Evolutionary conservation across 2,329 filamentous ascomycete genomes (phyloP).

Genomic region (Diaporthe humulicola): DNA sequence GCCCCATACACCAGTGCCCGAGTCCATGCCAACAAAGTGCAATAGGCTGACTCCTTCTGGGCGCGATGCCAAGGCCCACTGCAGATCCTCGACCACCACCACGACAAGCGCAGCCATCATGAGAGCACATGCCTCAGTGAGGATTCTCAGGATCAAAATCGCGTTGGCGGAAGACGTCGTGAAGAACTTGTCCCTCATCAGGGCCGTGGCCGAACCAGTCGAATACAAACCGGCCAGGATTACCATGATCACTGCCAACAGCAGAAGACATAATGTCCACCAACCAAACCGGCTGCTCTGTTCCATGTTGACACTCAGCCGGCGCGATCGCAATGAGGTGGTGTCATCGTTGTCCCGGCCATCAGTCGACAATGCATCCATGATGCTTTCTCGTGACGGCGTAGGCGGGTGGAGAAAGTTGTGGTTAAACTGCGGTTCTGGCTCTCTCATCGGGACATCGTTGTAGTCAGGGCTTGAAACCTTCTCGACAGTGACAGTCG

Average conservation of each 20-base stretch:
- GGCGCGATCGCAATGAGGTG: constrained; percentile 6
- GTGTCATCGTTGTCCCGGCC: background rate
- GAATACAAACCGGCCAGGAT: constrained; percentile 24
- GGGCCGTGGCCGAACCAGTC: constrained; percentile 14
- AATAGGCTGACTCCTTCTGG: constrained; percentile 35
- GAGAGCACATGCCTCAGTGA: constrained; percentile 30
- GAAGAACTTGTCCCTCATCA: constrained; percentile 33
- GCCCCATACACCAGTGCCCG: constrained; percentile 30
- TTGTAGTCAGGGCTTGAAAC: background rate
- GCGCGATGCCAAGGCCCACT: constrained; percentile 34
- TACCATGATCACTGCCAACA: constrained; percentile 11
- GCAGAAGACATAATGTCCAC: constrained; percentile 28
- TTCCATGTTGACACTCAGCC: constrained; percentile 20
- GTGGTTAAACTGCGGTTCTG: background rate
- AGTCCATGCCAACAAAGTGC: constrained; percentile 35
- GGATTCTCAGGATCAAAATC: constrained; percentile 20
- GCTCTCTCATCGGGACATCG: background rate
- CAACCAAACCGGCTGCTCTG: constrained; percentile 32
- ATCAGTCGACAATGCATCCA: background rate
- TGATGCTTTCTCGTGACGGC: constrained; percentile 18
- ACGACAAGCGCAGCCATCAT: constrained; percentile 28
- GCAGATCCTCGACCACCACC: constrained; percentile 31
- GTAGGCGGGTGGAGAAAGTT: constrained; percentile 33
- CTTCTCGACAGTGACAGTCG: constrained; percentile 20
- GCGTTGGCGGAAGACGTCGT: constrained; percentile 32